phyloP scores from a whole-genome alignment of 1,284 basidiomycete species.

The Ceratobasidium sp. region DNA sequence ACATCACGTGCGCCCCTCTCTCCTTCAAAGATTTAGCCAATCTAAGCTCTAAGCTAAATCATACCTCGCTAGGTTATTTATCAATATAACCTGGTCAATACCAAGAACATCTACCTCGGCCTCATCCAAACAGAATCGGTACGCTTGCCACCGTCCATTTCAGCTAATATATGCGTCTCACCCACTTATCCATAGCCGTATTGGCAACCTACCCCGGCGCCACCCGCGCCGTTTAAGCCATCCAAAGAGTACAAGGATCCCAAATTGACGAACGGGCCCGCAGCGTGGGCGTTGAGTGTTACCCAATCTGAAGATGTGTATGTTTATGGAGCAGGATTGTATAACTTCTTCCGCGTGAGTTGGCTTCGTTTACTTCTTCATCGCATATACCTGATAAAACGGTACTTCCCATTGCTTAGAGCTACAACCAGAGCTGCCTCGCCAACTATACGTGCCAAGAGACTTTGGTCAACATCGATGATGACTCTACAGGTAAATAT shows the following conservation, averaged over 20 bases:
- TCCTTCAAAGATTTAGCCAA: neutral
- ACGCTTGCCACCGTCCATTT: neutral
- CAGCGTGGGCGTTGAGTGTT: conserved; percentile 69
- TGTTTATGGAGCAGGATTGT: conserved; percentile 74
- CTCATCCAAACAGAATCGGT: conserved; percentile 64
- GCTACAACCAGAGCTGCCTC: conserved; percentile 59
- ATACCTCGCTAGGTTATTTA: conserved; percentile 57
- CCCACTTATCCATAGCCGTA: conserved; percentile 38
- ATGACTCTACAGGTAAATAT: conserved; percentile 56
- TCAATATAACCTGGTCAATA: conserved; percentile 71
- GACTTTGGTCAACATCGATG: conserved; percentile 69
- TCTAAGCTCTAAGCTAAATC: too few species aligned
- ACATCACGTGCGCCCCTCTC: conserved; percentile 60
- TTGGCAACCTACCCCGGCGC: conserved; percentile 44
- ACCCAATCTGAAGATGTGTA: conserved; percentile 67
- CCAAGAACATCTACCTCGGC: conserved; percentile 74
- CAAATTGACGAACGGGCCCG: conserved; percentile 55
- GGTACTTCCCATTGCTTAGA: conserved; percentile 18
- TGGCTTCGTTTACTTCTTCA: neutral
- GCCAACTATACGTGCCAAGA: conserved; percentile 64
- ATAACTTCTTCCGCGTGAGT: conserved; percentile 73
- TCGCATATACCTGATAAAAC: too few species aligned
- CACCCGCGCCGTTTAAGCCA: conserved; percentile 41
- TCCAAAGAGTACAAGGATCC: conserved; percentile 68
- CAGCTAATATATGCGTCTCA: neutral